Evolutionary conservation across 495 filamentous ascomycete genomes (phyloP).

Genomic region (Lichina pygmaea): DNA sequence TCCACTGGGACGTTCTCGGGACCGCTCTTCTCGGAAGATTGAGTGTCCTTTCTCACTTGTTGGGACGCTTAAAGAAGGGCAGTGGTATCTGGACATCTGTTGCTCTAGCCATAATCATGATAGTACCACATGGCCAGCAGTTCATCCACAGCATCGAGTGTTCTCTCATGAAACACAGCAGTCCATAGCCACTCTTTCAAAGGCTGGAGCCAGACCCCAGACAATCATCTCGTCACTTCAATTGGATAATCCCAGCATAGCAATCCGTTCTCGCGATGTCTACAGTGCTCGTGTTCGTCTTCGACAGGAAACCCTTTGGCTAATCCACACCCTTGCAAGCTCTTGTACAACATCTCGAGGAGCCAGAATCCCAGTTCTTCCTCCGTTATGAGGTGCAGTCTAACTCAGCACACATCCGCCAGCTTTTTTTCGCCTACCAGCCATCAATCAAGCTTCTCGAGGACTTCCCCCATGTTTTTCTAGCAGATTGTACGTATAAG

Average conservation of each 20-base stretch:
- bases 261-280: neutral
- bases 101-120: neutral
- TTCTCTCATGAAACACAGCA: neutral
- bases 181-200: neutral
- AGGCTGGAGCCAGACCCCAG: neutral
- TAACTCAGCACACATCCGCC: neutral
- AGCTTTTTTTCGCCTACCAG: neutral
- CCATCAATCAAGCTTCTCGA: neutral
- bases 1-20: neutral
- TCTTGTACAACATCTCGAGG: neutral
- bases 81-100: neutral
- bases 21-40: neutral
- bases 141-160: neutral
- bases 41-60: neutral
- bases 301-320: neutral
- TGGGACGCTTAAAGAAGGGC: neutral
- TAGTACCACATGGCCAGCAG: neutral
- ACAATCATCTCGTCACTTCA: neutral
- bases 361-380: neutral
- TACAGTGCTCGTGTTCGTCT: neutral
- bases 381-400: neutral
- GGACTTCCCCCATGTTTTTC: constrained; percentile 3
- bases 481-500: constrained; percentile 6
- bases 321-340: neutral
- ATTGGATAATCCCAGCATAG: neutral